A percentile compares a stretch with the other conserved stretches of the same genome.
These are phyloP conservation scores for Penicillium sp. DNA, from an alignment of 2,329 filamentous ascomycete genomes.

Conservation along the genomic window DNA sequence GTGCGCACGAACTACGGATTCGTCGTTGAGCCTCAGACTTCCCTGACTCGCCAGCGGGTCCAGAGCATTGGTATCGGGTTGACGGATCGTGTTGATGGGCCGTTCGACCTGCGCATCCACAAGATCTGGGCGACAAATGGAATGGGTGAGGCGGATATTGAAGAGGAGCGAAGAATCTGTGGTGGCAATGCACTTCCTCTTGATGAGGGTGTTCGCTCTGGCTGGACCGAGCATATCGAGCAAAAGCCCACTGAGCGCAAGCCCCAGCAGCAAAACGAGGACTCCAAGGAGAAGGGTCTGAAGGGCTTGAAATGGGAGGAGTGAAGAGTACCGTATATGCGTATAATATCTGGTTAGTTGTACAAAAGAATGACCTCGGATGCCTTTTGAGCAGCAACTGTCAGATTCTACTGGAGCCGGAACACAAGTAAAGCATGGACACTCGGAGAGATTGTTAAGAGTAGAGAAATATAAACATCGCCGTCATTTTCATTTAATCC, in stretches of 20 bases:
- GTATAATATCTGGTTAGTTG: conserved; percentile 9
- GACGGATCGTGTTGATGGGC: conserved; percentile 84
- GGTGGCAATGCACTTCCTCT: conserved; percentile 40
- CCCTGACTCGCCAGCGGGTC: conserved; percentile 84
- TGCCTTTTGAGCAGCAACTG: neutral
- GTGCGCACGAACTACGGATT: conserved; percentile 92
- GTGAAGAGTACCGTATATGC: conserved; percentile 10
- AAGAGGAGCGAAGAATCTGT: conserved; percentile 45
- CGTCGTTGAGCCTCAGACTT: conserved; percentile 88
- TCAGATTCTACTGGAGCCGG: neutral
- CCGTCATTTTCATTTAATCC: conserved; percentile 7
- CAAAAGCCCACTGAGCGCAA: conserved; percentile 4
- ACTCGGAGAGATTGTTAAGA: neutral
- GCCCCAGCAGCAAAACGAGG: conserved; percentile 12
- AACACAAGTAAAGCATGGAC: neutral
- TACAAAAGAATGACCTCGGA: neutral
- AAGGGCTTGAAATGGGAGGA: conserved; percentile 39
- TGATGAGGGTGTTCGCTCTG: conserved; percentile 36
- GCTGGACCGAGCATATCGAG: conserved; percentile 23
- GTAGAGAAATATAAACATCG: neutral
- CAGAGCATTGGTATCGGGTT: conserved; percentile 82
- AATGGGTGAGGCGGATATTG: conserved; percentile 42
- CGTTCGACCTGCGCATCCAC: conserved; percentile 84
- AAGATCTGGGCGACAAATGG: conserved; percentile 89
- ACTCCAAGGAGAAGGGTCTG: conserved; percentile 34